phyloP scores from a whole-genome alignment of 768 basidiomycete species.

The Amanita subjunquillea region DNA sequence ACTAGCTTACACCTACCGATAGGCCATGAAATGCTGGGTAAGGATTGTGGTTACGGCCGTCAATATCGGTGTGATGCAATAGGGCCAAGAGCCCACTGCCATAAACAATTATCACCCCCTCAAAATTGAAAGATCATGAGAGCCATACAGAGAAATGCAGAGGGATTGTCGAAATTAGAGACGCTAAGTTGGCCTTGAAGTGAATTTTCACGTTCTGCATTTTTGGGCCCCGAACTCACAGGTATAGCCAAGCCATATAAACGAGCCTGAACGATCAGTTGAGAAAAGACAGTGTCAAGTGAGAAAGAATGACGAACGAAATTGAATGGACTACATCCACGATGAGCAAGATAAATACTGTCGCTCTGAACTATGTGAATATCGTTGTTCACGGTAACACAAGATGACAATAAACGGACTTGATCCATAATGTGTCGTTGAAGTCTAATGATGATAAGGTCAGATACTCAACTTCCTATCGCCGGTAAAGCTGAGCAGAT shows the following conservation, averaged over 20 bases:
- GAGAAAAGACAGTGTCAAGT: background rate
- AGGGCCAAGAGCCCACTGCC: conserved; percentile 8
- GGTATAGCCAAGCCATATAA: background rate
- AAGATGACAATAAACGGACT: background rate
- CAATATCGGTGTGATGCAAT: conserved; percentile 7
- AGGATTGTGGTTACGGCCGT: conserved; percentile 10
- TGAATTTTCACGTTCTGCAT: background rate
- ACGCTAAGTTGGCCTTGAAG: background rate
- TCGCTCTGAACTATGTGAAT: background rate
- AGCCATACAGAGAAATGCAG: background rate
- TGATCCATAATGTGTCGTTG: background rate
- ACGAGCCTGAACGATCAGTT: background rate
- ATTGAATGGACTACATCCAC: conserved; percentile 4
- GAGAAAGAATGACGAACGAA: background rate
- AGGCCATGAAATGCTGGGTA: conserved; percentile 10
- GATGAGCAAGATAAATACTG: background rate
- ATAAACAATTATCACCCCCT: background rate
- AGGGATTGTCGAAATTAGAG: background rate
- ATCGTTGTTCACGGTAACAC: background rate
- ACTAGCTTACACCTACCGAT: conserved; percentile 3
- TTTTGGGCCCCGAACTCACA: background rate
- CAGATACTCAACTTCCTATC: background rate
- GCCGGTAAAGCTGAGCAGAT: background rate
- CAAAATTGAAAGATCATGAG: background rate
- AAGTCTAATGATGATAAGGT: background rate